Evolutionary conservation across 2,329 filamentous ascomycete genomes (phyloP), one percentile per base, ranked within the genome.

Genomic region (Taxawa tesnikishii): DNA sequence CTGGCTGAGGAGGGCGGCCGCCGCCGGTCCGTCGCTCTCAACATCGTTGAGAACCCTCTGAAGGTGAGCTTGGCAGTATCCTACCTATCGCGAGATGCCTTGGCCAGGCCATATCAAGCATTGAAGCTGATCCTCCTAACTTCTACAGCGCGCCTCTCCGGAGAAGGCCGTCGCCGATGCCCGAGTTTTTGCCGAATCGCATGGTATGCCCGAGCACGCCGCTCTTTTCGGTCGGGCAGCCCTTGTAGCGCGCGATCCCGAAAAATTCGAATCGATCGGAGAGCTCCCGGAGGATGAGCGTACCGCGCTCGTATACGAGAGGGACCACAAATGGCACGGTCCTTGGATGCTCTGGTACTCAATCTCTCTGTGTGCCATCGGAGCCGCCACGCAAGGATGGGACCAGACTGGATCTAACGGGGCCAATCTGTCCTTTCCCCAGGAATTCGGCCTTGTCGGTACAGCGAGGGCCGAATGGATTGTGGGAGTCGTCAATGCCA

Each of bases 191-290:
- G 48, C 54, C 23, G 46, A 54, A 21, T 34, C 41, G 13, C 37
- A 55, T 29, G 47, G 43, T 19, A 51, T 60, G 48, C 23, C 44
- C 23, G 55, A 60, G 32, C 42, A 59, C 32, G 50, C 54, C 36
- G 54, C 47, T 2, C 40, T 59, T 4, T 56, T 61, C 36, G 51
- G 42, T 15, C 42, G 43, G 17, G 50, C 53, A 19, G 83, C 81
- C 3, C 63, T 88, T 8, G 69, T 85, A 12, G 82, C 82, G 3
- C 79, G 83, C 50, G 73, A 78, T 43, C 79, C 79, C 0, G 58
- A 60, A 6, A 62, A 65, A 17, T 81, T 68, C 49, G 76, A 82
- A 36, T 59, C 65, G 19, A 65, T 84, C 32, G 58, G 70, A 31
- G 68, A 71, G 8, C 65, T 87, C 2, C 58, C 64, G 33, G 65